Evolutionary conservation across 768 basidiomycete genomes (phyloP), one percentile per base, ranked within the genome.

Genomic region (Lactarius tabidus): DNA sequence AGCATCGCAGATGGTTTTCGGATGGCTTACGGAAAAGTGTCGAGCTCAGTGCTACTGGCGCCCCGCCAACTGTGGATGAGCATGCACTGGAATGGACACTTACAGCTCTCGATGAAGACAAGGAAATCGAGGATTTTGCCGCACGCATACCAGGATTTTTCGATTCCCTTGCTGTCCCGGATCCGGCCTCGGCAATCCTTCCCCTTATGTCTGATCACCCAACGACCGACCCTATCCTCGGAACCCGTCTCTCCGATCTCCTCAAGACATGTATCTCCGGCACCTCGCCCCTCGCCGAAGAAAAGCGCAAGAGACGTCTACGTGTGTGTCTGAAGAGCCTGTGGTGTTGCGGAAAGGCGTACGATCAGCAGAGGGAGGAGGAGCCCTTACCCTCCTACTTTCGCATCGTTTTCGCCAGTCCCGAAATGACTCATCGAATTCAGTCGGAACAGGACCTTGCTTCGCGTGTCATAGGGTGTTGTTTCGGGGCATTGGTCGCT

Each of bases 281-380:
- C 10, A n/a, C 51, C 26, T 45, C 33, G 6, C 31, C 26, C 15
- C 58, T 45, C 10, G 17, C 31, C 17, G 52, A 59, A 43, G 58
- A 54, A 8, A 23, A 35, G 14, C 45, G 56, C n/a, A 57, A 10
- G 62, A 29, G 28, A 1, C 26, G 36, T 23, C 26, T 48, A 36
- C 57, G 29, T 17, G 29, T 23, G 18, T 64, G 28, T 28, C 36
- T 59, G 20, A 39, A 53, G 57, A 26, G 35, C 15, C 35, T 64
- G 9, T 63, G 48, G 45, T 58, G 18, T 36, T 39, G 57, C 38
- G 38, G 36, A 57, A 59, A 29, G 31, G 51, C 48, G 18, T 59
- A 64, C 23, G 23, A 52, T 23, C 36, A 26, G 38, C 35, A 14
- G 14, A 38, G 14, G 38, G 14, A 38, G 14, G 14, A 2, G 38